Percentiles rank a stretch among this genome's conserved stretches.
phyloP scores from a whole-genome alignment of 2,329 filamentous ascomycete genomes.

The Talaromyces sp. region DNA sequence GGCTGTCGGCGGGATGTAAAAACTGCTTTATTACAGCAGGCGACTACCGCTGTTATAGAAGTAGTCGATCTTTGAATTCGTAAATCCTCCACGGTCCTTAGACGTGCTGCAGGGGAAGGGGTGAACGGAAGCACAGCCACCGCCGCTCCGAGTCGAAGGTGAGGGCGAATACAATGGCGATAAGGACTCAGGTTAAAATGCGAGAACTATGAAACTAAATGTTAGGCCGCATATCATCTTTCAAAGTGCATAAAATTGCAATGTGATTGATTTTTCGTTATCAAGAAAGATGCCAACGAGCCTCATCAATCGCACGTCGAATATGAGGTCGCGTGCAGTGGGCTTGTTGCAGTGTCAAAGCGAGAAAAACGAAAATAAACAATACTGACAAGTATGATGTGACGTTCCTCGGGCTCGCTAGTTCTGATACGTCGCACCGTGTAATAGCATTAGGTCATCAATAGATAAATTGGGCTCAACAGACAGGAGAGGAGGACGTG shows the following conservation, averaged over 20 bases:
- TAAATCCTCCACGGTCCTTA: background rate
- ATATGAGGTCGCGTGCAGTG: slow-evolving; percentile 14
- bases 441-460: slow-evolving; percentile 25
- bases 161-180: background rate
- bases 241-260: background rate
- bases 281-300: background rate
- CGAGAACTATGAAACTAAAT: slow-evolving; percentile 18
- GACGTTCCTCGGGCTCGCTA: slow-evolving; percentile 13
- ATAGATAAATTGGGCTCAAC: slow-evolving; percentile 18
- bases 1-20: background rate
- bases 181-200: slow-evolving; percentile 15
- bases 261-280: background rate
- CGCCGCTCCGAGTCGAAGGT: slow-evolving; percentile 13
- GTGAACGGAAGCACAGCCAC: slow-evolving; percentile 17
- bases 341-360: slow-evolving; percentile 22
- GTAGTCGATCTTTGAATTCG: background rate
- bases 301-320: background rate
- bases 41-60: background rate
- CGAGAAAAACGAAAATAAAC: slow-evolving; percentile 14
- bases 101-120: background rate
- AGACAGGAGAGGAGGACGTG: background rate
- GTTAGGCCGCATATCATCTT: slow-evolving; percentile 6
- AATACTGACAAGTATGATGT: slow-evolving; percentile 11
- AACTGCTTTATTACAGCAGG: background rate
- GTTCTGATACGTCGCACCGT: slow-evolving; percentile 5